A percentile compares a stretch with the other conserved stretches of the same genome.
Conservation (phyloP, 208 protist species). For the Angomonas ambiguus region DNA sequence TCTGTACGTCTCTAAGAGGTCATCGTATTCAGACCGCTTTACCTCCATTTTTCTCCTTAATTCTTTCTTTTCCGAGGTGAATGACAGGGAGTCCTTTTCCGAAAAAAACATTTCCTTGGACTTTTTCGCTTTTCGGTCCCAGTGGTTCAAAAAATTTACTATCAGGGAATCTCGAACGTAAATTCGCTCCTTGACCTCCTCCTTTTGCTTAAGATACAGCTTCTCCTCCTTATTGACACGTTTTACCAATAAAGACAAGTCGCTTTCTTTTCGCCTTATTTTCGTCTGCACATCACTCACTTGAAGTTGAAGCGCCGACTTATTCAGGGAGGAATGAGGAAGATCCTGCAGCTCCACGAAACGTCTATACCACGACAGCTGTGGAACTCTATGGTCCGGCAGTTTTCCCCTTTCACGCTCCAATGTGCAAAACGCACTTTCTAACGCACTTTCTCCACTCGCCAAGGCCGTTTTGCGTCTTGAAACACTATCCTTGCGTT, state of each 20-base stretch:
- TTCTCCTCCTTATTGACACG: not conserved
- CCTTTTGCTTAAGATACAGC: not conserved
- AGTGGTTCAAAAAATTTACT: not conserved
- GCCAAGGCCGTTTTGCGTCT: too few relatives aligned
- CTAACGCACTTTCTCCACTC: too few relatives aligned
- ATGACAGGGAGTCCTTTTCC: not conserved
- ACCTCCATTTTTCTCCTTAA: conserved; percentile 23
- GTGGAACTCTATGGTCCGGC: not conserved
- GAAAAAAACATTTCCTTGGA: not conserved
- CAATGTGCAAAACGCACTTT: not conserved
- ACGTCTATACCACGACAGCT: not conserved
- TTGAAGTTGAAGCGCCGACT: not conserved
- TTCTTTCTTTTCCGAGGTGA: too few relatives aligned
- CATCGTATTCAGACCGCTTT: too few relatives aligned
- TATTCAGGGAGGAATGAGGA: not conserved
- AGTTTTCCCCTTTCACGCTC: not conserved
- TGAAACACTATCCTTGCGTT: too few relatives aligned
- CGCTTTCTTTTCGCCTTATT: not conserved
- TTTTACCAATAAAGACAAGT: not conserved
- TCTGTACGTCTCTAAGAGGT: not conserved
- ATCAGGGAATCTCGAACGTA: not conserved
- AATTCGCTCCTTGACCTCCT: not conserved
- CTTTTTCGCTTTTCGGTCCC: not conserved
- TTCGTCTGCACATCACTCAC: not conserved
- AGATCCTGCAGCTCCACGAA: not conserved